Evolutionary conservation across 257 asterid genomes (phyloP), one percentile per base, ranked within the genome.

Genomic region (Misopates orontium): DNA sequence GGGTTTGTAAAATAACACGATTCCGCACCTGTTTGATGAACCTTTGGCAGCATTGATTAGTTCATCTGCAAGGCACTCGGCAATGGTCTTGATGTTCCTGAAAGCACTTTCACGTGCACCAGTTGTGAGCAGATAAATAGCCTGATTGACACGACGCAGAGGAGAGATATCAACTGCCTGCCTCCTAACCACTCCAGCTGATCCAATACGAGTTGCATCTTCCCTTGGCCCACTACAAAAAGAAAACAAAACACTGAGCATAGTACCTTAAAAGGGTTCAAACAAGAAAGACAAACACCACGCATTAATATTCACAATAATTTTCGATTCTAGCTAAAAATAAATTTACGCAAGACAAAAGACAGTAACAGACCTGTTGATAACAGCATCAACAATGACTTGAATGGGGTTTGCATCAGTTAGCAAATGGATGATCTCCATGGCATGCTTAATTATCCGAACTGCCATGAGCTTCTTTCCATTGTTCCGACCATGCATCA

Each of bases 401-500:
- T 87, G 97, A 50, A 90, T 87, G 18, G 95, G 97, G 85, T 90
- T 90, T 50, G 68, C 75, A 66, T 87, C 97, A 2, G 96, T 90
- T 61, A 90, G 71, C 82, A 87, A 66, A 77, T 90, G 97, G 66
- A 90, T 87, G 78, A 90, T 85, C 10, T 85, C 97, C 97, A 90
- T 85, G 0, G 96, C 94, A 66, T 90, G 97, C 84, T 90, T 90
- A 70, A 90, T 66, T 4, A 87, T 90, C 22, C 91, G 88, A 5
- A 87, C 97, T 18, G 92, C 96, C 95, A 82, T 87, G 20, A 85
- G 83, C 85, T 90, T 90, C 87, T 87, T 90, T 0, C 97, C 96
- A 4, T 90, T 90, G 88, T 90, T 90, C n/a, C 97, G 70, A 0
- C 95, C 97, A 4, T 87, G 97, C 97, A 90, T 90, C 95, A 87